Percentiles rank a stretch among this genome's conserved stretches.
phyloP scores from a whole-genome alignment of 2,329 filamentous ascomycete genomes.

The Scopulariopsis brevicaulis region DNA sequence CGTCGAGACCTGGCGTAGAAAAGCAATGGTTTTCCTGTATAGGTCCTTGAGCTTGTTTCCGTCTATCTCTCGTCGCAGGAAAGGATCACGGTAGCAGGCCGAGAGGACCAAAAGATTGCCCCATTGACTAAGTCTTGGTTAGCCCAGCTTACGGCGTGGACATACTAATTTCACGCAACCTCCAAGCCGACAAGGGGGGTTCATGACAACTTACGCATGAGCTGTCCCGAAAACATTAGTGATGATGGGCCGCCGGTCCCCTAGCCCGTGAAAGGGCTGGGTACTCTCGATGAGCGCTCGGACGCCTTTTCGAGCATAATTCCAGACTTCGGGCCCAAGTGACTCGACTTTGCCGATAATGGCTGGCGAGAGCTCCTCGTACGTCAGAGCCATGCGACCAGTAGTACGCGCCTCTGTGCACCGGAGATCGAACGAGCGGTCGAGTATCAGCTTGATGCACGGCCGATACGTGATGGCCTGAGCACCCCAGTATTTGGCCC shows the following conservation, averaged over 20 bases:
- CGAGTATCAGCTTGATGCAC: conserved; percentile 49
- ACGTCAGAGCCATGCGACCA: conserved; percentile 11
- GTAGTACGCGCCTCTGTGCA: conserved; percentile 22
- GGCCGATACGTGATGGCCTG: conserved; percentile 82
- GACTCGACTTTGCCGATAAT: neutral
- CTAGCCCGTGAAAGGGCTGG: conserved; percentile 60
- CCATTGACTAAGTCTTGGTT: conserved; percentile 60
- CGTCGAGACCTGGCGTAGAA: conserved; percentile 58
- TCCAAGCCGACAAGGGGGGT: neutral
- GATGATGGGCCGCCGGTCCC: conserved; percentile 60
- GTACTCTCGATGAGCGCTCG: conserved; percentile 76
- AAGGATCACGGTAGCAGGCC: conserved; percentile 61
- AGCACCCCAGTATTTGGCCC: conserved; percentile 91
- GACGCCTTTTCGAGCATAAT: conserved; percentile 52
- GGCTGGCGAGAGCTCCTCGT: neutral
- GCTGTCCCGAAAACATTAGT: conserved; percentile 96
- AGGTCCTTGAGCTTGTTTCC: conserved; percentile 44
- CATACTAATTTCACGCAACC: neutral
- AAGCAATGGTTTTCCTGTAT: conserved; percentile 62
- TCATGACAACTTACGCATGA: conserved; percentile 64
- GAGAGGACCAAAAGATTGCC: conserved; percentile 88
- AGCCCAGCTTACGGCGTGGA: neutral
- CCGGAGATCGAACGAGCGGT: conserved; percentile 27
- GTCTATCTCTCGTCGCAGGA: conserved; percentile 47
- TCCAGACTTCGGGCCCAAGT: conserved; percentile 30